Percentiles rank a stretch among this genome's conserved stretches.
Conservation (phyloP, 2,329 filamentous ascomycete species). For the Colletotrichum melonis region DNA sequence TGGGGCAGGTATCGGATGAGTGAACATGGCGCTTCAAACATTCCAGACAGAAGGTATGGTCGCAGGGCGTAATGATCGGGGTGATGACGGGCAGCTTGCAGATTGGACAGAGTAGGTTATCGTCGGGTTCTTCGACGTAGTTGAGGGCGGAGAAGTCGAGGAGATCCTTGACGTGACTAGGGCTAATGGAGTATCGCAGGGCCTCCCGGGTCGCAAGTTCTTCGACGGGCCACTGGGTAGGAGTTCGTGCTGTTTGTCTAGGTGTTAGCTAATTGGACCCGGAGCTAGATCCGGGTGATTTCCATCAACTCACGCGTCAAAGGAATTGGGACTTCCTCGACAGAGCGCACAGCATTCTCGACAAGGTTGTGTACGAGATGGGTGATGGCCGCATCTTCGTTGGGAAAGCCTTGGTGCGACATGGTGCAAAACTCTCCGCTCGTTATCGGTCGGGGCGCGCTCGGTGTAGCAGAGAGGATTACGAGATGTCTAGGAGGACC, state of each 20-base stretch:
- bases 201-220: slow-evolving; percentile 30
- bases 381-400: slow-evolving; percentile 22
- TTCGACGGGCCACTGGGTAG: slow-evolving; percentile 31
- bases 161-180: slow-evolving; percentile 24
- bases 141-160: slow-evolving; percentile 58
- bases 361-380: slow-evolving; percentile 31
- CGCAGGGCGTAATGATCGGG: slow-evolving; percentile 71
- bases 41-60: slow-evolving; percentile 72
- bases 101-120: slow-evolving; percentile 63
- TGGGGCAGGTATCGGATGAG: slow-evolving; percentile 62
- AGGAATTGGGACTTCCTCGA: slow-evolving; percentile 20
- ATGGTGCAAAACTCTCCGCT: slow-evolving; percentile 5
- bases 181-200: slow-evolving; percentile 16
- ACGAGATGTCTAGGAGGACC: neutral
- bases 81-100: slow-evolving; percentile 71
- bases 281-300: neutral
- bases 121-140: slow-evolving; percentile 56
- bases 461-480: neutral
- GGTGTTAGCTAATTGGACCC: neutral
- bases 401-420: slow-evolving; percentile 23
- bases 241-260: slow-evolving; percentile 18
- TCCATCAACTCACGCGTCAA: slow-evolving; percentile 25
- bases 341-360: slow-evolving; percentile 31
- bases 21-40: slow-evolving; percentile 62
- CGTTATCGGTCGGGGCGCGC: neutral